Conservation (phyloP, 2,329 filamentous ascomycete genomes). For the Microcyclospora tardicrescens region DNA sequence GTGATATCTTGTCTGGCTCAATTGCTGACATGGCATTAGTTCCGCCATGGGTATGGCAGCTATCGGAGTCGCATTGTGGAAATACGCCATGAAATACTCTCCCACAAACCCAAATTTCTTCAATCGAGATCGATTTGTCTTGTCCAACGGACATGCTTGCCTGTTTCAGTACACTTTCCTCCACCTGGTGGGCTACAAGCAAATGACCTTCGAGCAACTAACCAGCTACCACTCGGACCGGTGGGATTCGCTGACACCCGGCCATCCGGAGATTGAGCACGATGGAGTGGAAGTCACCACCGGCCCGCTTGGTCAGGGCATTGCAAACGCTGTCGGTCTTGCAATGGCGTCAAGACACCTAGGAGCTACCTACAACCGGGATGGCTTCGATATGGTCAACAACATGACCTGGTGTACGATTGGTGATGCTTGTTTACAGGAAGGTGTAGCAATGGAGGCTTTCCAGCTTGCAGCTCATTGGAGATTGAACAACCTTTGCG, state of each 20-base stretch:
- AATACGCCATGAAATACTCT: slow-evolving; percentile 49
- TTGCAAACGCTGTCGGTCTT: slow-evolving; percentile 47
- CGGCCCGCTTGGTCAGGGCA: slow-evolving; percentile 45
- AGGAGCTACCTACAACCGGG: slow-evolving; percentile 41
- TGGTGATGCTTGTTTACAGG: slow-evolving; percentile 46
- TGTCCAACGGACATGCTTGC: slow-evolving; percentile 48
- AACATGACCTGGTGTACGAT: slow-evolving; percentile 45
- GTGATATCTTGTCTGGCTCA: background rate
- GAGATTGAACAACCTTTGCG: slow-evolving; percentile 41
- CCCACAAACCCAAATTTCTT: slow-evolving; percentile 44
- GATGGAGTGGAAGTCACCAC: slow-evolving; percentile 48
- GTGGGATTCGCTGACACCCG: slow-evolving; percentile 38
- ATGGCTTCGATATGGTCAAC: slow-evolving; percentile 35
- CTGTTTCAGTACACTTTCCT: slow-evolving; percentile 44
- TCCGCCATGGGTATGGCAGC: slow-evolving; percentile 49
- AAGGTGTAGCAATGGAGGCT: slow-evolving; percentile 45
- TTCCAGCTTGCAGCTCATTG: slow-evolving; percentile 45
- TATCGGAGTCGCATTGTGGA: slow-evolving; percentile 49
- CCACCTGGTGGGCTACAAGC: slow-evolving; percentile 38
- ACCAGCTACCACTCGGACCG: slow-evolving; percentile 40
- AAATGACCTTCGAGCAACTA: slow-evolving; percentile 44
- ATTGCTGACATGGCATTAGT: slow-evolving; percentile 17
- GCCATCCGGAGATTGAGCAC: slow-evolving; percentile 41
- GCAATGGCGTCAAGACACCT: slow-evolving; percentile 47
- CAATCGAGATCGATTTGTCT: slow-evolving; percentile 50